Evolutionary conservation across 306 rosid genomes (phyloP).

Genomic region (Pyrus communis): DNA sequence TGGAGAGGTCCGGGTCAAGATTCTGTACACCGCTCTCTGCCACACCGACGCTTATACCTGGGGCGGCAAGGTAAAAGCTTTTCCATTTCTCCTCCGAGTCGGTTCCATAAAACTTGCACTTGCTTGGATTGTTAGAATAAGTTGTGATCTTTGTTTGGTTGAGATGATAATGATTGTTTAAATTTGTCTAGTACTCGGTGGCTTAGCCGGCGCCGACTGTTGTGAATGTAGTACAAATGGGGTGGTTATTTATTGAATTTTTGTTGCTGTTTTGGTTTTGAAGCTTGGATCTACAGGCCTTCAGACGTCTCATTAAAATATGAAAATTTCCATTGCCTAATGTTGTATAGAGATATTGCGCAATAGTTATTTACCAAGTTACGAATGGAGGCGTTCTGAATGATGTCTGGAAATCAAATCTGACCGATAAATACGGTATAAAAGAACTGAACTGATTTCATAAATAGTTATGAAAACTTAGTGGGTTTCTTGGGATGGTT

Average conservation of each 20-base stretch:
- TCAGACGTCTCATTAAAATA: not conserved
- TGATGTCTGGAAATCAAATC: no score
- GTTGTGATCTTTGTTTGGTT: not conserved
- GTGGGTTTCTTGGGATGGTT: not conserved
- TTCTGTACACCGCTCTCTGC: slow-evolving; percentile 80
- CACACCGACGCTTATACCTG: slow-evolving; percentile 94
- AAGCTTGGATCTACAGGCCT: not conserved
- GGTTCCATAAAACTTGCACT: not conserved
- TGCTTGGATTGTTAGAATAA: not conserved
- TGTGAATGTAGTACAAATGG: not conserved
- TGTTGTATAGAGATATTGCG: not conserved
- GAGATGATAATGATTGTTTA: not conserved
- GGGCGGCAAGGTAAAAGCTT: slow-evolving; percentile 70
- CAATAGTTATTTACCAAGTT: not conserved
- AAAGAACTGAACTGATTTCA: not conserved
- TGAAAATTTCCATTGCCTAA: not conserved
- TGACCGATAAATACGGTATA: not conserved
- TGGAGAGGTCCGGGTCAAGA: slow-evolving; percentile 79
- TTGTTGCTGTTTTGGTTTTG: not conserved
- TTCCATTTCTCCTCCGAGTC: not conserved
- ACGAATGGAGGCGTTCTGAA: not conserved
- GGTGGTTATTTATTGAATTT: not conserved
- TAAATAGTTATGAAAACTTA: not conserved
- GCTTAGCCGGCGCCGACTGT: not conserved
- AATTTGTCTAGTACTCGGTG: not conserved